A percentile compares a stretch with the other conserved stretches of the same genome.
Conservation (phyloP, 176 grass and related monocot genomes). For the Hordeum marinum region DNA sequence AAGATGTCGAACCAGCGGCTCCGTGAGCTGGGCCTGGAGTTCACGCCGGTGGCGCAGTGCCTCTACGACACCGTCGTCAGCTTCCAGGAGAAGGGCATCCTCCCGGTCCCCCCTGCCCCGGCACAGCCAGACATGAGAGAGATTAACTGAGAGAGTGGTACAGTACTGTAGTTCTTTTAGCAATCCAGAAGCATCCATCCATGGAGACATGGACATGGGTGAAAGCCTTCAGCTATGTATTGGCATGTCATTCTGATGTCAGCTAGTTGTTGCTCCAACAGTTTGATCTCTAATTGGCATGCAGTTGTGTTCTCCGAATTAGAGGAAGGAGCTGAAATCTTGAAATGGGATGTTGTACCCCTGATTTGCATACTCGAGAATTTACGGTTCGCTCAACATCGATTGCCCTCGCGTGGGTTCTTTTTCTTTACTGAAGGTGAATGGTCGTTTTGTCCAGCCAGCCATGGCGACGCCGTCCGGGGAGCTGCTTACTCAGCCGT, state of each 20-base stretch:
- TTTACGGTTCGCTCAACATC: background rate
- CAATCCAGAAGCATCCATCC: too few relatives aligned
- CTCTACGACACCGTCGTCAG: conserved; percentile 52
- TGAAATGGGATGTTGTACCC: background rate
- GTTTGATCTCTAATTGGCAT: background rate
- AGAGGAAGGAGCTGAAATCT: background rate
- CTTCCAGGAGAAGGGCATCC: conserved; percentile 63
- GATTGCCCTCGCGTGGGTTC: background rate
- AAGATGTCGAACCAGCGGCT: conserved; percentile 52
- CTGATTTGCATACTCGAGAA: background rate
- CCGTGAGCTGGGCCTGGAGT: conserved; percentile 34
- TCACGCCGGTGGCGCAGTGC: conserved; percentile 40
- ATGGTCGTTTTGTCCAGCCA: too few relatives aligned
- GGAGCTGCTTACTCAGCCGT: too few relatives aligned
- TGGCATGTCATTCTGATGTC: too few relatives aligned
- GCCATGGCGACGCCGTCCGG: too few relatives aligned
- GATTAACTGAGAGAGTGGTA: background rate
- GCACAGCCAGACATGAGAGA: background rate
- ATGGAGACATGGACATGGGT: too few relatives aligned
- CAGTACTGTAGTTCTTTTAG: background rate
- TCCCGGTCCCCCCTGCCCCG: background rate
- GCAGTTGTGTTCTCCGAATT: background rate
- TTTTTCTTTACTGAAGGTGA: too few relatives aligned
- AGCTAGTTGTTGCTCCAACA: background rate
- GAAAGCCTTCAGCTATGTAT: too few relatives aligned